These are phyloP conservation scores for Anisodus acutangulus DNA, from an alignment of 257 asterid species.

Conservation along the genomic window DNA sequence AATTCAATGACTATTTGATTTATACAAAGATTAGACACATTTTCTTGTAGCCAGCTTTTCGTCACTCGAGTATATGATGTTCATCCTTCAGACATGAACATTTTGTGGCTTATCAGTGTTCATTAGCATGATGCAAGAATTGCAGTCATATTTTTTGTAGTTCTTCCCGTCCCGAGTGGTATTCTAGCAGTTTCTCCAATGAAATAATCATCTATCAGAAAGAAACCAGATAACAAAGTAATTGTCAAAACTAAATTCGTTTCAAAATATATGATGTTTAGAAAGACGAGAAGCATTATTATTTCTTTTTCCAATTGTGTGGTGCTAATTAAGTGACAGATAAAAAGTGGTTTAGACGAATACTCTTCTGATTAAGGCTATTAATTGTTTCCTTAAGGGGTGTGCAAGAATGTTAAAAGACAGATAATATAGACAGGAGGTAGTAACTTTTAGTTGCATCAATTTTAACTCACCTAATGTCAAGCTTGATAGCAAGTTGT, in stretches of 20 bases:
- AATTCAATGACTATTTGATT: not conserved
- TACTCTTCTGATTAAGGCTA: not conserved
- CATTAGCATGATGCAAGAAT: not conserved
- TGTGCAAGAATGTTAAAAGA: not conserved
- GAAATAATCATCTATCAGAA: not conserved
- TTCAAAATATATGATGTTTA: too few species aligned
- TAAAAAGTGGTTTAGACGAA: not conserved
- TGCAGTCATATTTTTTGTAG: not conserved
- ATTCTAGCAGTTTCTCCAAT: not conserved
- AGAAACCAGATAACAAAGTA: not conserved
- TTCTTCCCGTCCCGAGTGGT: not conserved
- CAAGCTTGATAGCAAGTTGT: not conserved
- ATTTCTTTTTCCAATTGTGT: too few species aligned
- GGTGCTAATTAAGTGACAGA: too few species aligned
- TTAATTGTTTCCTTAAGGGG: not conserved
- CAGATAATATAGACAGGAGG: not conserved
- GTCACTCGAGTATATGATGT: not conserved
- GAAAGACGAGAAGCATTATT: not conserved
- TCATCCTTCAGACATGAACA: not conserved
- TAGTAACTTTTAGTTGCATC: not conserved
- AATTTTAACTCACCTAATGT: not conserved
- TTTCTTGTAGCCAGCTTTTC: slow-evolving; percentile 12
- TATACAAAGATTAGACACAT: not conserved
- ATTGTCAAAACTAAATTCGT: not conserved
- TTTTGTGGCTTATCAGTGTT: not conserved